Percentiles rank a stretch among this genome's conserved stretches.
phyloP scores from a whole-genome alignment of 2,329 filamentous ascomycete genomes.

The Colletotrichum australisinense region DNA sequence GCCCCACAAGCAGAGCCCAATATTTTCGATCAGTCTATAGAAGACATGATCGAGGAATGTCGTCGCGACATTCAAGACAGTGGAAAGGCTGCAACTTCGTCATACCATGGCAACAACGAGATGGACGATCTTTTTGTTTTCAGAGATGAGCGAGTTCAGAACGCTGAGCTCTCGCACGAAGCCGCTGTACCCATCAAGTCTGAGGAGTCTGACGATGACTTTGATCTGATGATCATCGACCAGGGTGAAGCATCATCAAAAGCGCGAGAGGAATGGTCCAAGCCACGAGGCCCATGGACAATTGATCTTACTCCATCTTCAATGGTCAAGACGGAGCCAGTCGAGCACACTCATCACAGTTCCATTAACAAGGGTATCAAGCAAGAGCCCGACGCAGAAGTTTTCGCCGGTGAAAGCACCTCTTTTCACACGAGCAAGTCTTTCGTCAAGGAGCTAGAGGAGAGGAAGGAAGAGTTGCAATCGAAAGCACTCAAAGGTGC shows the following conservation, averaged over 20 bases:
- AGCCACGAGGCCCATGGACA: background rate
- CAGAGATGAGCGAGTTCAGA: background rate
- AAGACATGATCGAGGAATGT: background rate
- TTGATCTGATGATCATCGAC: background rate
- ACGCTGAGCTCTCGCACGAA: fast-evolving
- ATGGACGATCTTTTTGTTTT: background rate
- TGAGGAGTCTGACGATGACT: background rate
- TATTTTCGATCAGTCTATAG: background rate
- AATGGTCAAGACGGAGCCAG: background rate
- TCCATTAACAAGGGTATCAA: too few species aligned
- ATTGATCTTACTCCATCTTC: background rate
- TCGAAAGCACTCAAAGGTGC: background rate
- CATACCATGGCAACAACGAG: background rate
- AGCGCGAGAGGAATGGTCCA: background rate
- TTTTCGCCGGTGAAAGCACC: too few species aligned
- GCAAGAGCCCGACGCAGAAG: too few species aligned
- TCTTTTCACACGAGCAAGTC: background rate
- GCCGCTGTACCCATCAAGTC: background rate
- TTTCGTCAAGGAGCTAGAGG: background rate
- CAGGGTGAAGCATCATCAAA: background rate
- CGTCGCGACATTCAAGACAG: background rate
- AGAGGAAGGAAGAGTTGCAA: background rate
- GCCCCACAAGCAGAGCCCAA: background rate
- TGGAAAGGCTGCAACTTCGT: background rate
- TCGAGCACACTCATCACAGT: too few species aligned